Evolutionary conservation across 129 eudicot species (phyloP).

Genomic region (Rutidosis leptorrhynchoides): DNA sequence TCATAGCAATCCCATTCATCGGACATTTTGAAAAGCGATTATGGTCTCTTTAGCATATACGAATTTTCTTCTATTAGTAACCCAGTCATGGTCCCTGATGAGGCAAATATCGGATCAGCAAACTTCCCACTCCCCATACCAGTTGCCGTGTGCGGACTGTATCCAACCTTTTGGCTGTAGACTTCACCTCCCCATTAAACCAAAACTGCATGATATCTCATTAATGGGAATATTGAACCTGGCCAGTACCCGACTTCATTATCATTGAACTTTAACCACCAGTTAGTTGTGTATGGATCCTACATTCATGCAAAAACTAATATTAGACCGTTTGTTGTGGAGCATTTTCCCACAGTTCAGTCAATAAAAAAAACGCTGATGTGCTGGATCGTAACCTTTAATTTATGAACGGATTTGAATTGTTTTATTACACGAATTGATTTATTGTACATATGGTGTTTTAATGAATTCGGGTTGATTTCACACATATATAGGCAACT

Average conservation of each 20-base stretch:
- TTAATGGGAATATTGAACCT: neutral
- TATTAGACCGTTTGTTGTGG: neutral
- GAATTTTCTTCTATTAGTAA: conserved; percentile 22
- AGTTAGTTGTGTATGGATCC: conserved; percentile 25
- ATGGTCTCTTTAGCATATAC: neutral
- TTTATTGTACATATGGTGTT: too few species aligned
- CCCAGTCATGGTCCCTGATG: conserved; percentile 16
- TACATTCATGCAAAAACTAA: neutral
- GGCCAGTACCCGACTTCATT: conserved; percentile 35
- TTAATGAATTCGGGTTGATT: too few species aligned
- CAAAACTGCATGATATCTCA: conserved; percentile 16
- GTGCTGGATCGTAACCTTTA: too few species aligned
- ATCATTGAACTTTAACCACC: conserved; percentile 23
- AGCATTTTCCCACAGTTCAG: neutral
- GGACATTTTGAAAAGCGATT: neutral
- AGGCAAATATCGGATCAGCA: neutral
- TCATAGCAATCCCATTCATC: conserved; percentile 32
- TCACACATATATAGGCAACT: too few species aligned
- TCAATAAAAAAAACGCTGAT: too few species aligned
- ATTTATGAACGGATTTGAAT: too few species aligned
- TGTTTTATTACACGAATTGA: too few species aligned
- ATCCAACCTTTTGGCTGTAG: conserved; percentile 27
- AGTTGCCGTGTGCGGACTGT: conserved; percentile 24
- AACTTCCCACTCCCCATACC: conserved; percentile 22
- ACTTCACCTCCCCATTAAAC: conserved; percentile 41